Conservation (phyloP, 179 eudicot species). For the Nepenthes alata region DNA sequence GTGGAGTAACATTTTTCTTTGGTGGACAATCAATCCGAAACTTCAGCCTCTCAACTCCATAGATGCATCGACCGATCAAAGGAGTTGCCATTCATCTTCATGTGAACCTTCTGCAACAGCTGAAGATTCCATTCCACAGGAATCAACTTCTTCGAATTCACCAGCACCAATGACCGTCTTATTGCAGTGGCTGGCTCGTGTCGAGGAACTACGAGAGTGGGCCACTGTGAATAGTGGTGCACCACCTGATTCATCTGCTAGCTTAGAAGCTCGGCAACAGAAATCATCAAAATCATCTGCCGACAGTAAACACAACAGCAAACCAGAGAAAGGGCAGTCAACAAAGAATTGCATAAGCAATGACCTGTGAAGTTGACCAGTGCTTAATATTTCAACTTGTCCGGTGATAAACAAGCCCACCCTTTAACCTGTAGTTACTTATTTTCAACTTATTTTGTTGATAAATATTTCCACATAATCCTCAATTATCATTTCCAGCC, state of each 20-base stretch:
- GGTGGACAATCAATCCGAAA: no score
- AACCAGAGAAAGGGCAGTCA: neutral
- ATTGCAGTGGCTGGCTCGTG: conserved; percentile 14
- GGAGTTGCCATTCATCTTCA: conserved; percentile 85
- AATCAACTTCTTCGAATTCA: conserved; percentile 20
- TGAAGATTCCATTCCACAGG: conserved; percentile 28
- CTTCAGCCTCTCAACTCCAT: neutral
- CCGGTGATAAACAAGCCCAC: no score
- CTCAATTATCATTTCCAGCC: no score
- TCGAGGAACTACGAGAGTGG: conserved; percentile 25
- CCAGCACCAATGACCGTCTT: conserved; percentile 6
- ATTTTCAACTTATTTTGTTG: no score
- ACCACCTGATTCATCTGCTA: conserved; percentile 58
- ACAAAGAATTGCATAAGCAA: neutral
- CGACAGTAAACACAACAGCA: neutral
- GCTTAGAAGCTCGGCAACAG: conserved; percentile 51
- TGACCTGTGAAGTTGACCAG: neutral
- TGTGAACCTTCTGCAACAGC: conserved; percentile 24
- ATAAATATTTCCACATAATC: no score
- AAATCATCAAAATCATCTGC: conserved; percentile 72
- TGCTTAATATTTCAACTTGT: neutral
- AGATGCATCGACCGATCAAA: conserved; percentile 15
- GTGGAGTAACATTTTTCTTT: no score
- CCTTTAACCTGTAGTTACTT: no score
- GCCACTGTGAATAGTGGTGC: conserved; percentile 80